These are phyloP conservation scores for Nyssa sinensis DNA, from an alignment of 148 eudicot species.

Conservation along the genomic window DNA sequence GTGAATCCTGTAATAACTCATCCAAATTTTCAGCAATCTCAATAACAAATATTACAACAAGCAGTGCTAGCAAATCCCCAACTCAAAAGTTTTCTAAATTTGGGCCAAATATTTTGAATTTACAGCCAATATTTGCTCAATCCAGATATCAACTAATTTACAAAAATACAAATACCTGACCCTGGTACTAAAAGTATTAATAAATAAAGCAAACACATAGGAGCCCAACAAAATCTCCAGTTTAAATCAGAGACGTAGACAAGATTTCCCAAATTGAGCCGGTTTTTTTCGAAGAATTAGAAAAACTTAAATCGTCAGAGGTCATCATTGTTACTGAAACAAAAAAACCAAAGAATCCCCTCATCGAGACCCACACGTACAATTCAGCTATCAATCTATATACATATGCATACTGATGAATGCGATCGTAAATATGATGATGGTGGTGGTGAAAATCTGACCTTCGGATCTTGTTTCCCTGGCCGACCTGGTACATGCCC, in stretches of 20 bases:
- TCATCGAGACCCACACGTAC: neutral
- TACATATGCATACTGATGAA: neutral
- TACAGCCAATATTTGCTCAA: neutral
- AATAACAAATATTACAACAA: too few relatives aligned
- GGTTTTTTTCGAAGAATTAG: neutral
- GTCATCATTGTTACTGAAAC: neutral
- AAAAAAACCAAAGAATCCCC: neutral
- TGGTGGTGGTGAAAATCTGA: slow-evolving; percentile 5
- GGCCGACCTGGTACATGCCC: slow-evolving; percentile 94
- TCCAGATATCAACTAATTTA: neutral
- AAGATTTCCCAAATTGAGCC: neutral
- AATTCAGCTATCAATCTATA: neutral
- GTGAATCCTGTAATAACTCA: too few relatives aligned
- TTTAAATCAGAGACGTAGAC: neutral
- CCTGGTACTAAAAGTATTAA: neutral
- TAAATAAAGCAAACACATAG: neutral
- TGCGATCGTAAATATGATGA: neutral
- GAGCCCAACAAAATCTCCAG: neutral
- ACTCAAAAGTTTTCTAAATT: too few relatives aligned
- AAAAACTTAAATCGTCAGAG: neutral
- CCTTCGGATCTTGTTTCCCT: slow-evolving; percentile 92
- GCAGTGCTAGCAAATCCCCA: too few relatives aligned
- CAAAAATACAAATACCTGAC: neutral
- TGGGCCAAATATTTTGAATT: neutral
- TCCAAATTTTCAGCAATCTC: too few relatives aligned